phyloP scores from a whole-genome alignment of 305 asterid species.

The Fraxinus dipetala region DNA sequence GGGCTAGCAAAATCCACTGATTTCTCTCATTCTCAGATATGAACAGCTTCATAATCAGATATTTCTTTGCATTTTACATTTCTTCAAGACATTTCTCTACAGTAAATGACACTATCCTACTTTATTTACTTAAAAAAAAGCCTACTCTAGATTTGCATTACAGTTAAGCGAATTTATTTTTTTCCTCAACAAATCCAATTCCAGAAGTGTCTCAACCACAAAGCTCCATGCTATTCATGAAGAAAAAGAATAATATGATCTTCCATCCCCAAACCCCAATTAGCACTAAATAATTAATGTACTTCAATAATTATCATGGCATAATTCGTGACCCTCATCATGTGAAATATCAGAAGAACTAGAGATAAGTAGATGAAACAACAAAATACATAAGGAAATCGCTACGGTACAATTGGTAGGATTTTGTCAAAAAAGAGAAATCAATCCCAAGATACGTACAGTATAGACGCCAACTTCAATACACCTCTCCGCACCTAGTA shows the following conservation, averaged over 20 bases:
- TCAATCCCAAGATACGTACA: constrained; percentile 34
- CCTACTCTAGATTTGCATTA: background rate
- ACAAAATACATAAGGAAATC: background rate
- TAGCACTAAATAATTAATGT: background rate
- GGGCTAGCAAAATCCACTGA: background rate
- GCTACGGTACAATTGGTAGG: background rate
- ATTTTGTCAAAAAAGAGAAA: background rate
- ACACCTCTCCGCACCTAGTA: constrained; percentile 76
- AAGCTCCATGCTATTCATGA: background rate
- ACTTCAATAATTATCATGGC: background rate
- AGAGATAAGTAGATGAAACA: background rate
- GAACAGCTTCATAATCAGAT: background rate
- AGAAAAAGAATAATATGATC: background rate
- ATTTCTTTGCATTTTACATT: background rate
- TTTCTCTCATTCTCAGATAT: background rate
- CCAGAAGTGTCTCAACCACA: background rate
- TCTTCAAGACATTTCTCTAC: background rate
- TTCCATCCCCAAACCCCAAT: background rate
- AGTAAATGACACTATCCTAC: background rate
- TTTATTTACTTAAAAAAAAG: background rate
- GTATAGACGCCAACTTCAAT: constrained; percentile 93
- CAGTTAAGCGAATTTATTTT: background rate
- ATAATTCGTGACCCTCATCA: background rate
- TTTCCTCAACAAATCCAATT: background rate
- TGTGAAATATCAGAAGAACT: background rate